A percentile compares a stretch with the other conserved stretches of the same genome.
phyloP scores from a whole-genome alignment of 2,329 filamentous ascomycete species.

The Fusarium sp. region DNA sequence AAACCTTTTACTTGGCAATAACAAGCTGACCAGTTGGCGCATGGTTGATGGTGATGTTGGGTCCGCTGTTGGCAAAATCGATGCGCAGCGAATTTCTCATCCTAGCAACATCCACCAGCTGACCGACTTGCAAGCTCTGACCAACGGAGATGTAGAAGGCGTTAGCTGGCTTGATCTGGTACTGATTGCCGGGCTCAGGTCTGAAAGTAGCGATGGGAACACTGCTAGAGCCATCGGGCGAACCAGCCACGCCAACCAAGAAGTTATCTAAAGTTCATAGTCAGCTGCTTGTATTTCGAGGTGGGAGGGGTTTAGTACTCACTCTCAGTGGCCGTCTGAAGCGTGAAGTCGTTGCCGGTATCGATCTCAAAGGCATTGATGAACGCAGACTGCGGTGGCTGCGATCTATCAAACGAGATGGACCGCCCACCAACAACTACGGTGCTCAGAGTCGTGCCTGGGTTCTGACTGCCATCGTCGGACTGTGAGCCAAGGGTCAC shows the following conservation, averaged over 20 bases:
- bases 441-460: background rate
- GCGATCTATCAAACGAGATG: background rate
- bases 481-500: background rate
- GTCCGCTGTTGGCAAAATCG: background rate
- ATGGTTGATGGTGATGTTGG: background rate
- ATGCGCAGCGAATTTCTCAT: background rate
- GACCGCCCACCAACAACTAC: background rate
- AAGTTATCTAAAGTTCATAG: background rate
- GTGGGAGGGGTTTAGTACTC: background rate
- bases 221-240: background rate
- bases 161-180: background rate
- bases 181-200: background rate
- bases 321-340: background rate
- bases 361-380: background rate
- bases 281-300: background rate
- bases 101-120: background rate
- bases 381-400: background rate
- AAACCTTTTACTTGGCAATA: rapidly evolving
- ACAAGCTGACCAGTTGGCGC: rapidly evolving
- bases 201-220: background rate
- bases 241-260: background rate
- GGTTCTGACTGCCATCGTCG: background rate
- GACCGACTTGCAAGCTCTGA: background rate
- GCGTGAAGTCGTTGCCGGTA: background rate
- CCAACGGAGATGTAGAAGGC: background rate